phyloP scores from a whole-genome alignment of 1,139 yeast species.

The Lodderomyces orthopsilosis region DNA sequence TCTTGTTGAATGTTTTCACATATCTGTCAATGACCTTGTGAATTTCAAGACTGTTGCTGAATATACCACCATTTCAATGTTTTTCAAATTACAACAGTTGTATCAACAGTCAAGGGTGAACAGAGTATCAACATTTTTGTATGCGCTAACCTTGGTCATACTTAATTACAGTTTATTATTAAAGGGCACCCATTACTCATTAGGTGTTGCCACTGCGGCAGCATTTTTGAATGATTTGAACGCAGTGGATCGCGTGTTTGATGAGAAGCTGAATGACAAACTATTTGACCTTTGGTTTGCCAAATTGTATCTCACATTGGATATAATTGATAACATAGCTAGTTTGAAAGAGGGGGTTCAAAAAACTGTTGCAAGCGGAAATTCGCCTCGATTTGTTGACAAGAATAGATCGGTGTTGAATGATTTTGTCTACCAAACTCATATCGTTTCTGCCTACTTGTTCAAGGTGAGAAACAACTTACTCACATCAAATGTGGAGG shows the following conservation, averaged over 20 bases:
- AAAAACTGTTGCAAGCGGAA: neutral
- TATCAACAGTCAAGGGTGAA: constrained; percentile 40
- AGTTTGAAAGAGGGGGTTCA: constrained; percentile 1
- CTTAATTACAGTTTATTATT: constrained; percentile 56
- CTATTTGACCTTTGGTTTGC: constrained; percentile 35
- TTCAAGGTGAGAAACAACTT: constrained; percentile 2
- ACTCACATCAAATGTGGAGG: neutral
- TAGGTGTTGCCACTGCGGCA: constrained; percentile 52
- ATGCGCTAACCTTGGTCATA: constrained; percentile 47
- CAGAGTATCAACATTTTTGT: constrained; percentile 35
- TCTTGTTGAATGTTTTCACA: constrained; percentile 50
- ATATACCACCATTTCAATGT: constrained; percentile 32
- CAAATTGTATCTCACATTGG: constrained; percentile 47
- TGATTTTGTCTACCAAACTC: neutral
- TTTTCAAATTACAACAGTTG: constrained; percentile 40
- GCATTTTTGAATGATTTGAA: constrained; percentile 60
- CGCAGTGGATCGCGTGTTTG: constrained; percentile 40
- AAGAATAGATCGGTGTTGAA: neutral
- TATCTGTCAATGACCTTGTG: constrained; percentile 47
- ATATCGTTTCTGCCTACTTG: neutral
- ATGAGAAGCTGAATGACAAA: constrained; percentile 16
- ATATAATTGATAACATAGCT: constrained; percentile 45
- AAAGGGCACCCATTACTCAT: constrained; percentile 56
- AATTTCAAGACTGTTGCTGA: constrained; percentile 32
- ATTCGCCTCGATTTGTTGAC: constrained; percentile 1